Percentiles rank a stretch among this genome's conserved stretches.
These are phyloP conservation scores for Zymoseptoria crescenta DNA, from an alignment of 2,329 filamentous ascomycete species.

Conservation along the genomic window DNA sequence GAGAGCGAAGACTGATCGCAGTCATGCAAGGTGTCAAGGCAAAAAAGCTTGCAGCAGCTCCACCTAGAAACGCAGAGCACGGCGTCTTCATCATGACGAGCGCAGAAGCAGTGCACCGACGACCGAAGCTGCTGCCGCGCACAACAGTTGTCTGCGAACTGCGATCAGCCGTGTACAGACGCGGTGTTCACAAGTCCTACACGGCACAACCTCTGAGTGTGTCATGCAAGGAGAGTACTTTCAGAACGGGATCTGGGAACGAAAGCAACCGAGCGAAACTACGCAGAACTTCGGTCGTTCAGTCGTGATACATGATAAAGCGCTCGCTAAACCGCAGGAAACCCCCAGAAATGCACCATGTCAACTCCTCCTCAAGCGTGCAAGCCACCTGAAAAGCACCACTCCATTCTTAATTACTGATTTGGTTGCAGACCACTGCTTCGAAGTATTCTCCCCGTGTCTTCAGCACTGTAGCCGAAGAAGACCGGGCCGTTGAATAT, in stretches of 20 bases:
- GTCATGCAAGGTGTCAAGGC: background rate
- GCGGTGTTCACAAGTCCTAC: background rate
- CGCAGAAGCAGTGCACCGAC: background rate
- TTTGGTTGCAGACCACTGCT: slow-evolving; percentile 17
- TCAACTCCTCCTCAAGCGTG: too few relatives aligned
- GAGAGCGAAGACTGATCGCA: background rate
- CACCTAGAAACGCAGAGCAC: background rate
- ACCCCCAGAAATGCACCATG: too few relatives aligned
- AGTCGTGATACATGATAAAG: background rate
- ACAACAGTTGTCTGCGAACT: background rate
- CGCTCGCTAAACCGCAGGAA: background rate
- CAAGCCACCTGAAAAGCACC: background rate
- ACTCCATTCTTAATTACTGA: background rate
- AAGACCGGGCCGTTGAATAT: slow-evolving; percentile 91
- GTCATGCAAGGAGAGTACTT: background rate
- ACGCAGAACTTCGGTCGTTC: background rate
- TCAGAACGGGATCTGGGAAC: background rate
- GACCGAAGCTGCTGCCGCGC: background rate
- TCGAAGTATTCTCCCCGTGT: slow-evolving; percentile 69
- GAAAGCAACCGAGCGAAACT: background rate
- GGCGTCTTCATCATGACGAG: background rate
- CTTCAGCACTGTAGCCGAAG: slow-evolving; percentile 79
- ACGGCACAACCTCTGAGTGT: background rate
- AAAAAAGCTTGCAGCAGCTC: background rate
- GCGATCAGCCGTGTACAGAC: slow-evolving; percentile 1